Evolutionary conservation across 2,329 filamentous ascomycete genomes (phyloP).

Genomic region (Exophiala calicioides): DNA sequence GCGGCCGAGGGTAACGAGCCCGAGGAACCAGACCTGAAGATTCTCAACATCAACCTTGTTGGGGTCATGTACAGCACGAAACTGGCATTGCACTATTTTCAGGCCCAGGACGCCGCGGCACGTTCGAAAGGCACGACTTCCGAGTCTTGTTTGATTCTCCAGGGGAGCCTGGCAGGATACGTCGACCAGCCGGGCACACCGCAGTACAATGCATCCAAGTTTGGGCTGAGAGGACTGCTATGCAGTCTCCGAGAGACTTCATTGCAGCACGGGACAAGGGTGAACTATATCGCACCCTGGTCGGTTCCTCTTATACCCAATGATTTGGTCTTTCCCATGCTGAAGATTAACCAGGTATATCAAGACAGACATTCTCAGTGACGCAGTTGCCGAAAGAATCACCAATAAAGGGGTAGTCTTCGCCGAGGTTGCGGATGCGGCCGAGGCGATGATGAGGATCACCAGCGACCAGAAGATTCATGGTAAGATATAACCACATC

Average conservation of each 20-base stretch:
- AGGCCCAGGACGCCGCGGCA: constrained; percentile 23
- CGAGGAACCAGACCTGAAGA: constrained; percentile 36
- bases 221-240: constrained; percentile 49
- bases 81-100: constrained; percentile 40
- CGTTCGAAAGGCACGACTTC: constrained; percentile 32
- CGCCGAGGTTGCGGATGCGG: constrained; percentile 5
- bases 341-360: constrained; percentile 37
- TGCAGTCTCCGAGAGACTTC: constrained; percentile 41
- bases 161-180: constrained; percentile 36
- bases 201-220: constrained; percentile 49
- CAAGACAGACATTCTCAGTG: constrained; percentile 35
- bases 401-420: constrained; percentile 7
- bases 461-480: constrained; percentile 2
- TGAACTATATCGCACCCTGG: constrained; percentile 52
- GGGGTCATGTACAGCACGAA: constrained; percentile 40
- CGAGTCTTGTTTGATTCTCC: constrained; percentile 36
- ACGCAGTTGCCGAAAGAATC: constrained; percentile 31
- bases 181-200: constrained; percentile 36
- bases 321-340: too few species aligned
- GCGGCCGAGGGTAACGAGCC: too few species aligned
- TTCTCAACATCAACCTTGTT: constrained; percentile 38
- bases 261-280: constrained; percentile 44
- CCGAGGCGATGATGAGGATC: constrained; percentile 4
- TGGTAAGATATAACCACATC: constrained; percentile 17
- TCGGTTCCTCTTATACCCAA: constrained; percentile 30